Evolutionary conservation across 805 yeast species (phyloP), one percentile per base, ranked within the genome.

Genomic region (Kodamaea nitidulidarum): DNA sequence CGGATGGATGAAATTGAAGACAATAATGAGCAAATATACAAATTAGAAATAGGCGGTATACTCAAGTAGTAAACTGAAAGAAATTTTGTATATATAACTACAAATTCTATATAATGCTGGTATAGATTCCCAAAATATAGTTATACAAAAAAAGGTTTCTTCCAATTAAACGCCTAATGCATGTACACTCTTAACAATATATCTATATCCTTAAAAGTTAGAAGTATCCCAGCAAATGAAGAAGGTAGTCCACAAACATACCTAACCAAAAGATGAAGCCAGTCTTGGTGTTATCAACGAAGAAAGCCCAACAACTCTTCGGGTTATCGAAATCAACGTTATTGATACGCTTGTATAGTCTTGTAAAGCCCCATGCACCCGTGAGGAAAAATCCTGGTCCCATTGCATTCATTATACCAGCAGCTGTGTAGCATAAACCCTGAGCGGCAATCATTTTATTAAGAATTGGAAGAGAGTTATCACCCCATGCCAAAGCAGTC

Each of bases 401-500:
- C 81, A 83, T 73, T 12, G 91, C 84, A 35, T 82, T 80, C 56
- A 81, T 63, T 15, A 75, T 51, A 1, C 97, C 98, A 18, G 95
- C 86, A 6, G 75, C 46, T 2, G 80, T 68, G 45, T 79, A 75
- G 28, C 80, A 60, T 1, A 74, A 75, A 47, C 84, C 69, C 62
- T 93, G 98, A 1, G 78, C 79, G 1, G 69, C 67, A 5, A 87
- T 75, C 47, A 88, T 56, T 0, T 75, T 80, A 32, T 76, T 70
- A 51, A 85, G 70, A 30, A 88, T 77, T 8, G 78, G 73, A 56
- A 84, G 88, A 1, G 96, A 76, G 22, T 76, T 73, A 15, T 74
- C 76, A 7, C 95, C 95, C 98, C 98, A 95, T 2, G 85, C 90
- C 49, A 93, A 72, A 6, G 99, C 99, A 0, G 98, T 88, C 2